Base-by-base conservation (phyloP, 1,284 basidiomycete species). In the Vanrija sp. region DNA sequence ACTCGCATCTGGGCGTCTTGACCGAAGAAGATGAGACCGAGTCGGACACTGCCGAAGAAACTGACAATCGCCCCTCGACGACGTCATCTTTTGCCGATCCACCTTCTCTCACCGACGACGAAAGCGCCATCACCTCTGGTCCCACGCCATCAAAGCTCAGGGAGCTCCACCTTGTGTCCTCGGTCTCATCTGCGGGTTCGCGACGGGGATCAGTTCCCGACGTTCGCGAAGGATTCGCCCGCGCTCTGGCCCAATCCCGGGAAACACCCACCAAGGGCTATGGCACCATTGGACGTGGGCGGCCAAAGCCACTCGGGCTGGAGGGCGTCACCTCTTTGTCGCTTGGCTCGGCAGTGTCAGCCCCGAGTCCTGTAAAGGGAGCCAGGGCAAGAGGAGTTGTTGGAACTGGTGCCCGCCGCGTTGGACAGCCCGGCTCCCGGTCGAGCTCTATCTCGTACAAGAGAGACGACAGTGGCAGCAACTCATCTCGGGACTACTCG, bases 21-120 rank as follows among this genome's bases (percentile, higher is more conserved):
- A 52, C 61, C n/a, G 73, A 73, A 43, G 71, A 70, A 23, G 73
- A 75, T 49, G 73, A 73, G 50, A 67, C 66, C 26, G 72, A 71
- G 48, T 70, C 69, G 9, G 72, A 71, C 15, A 62, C 58, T 9
- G 61, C 45, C 18, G 47, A 43, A 6, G 55, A 44, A 10, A 48
- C 50, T 3, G 54, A 57, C 16, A 21, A n/a, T 15, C 40, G 51
- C 49, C 49, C 15, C 12, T 56, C 54, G 7, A 25, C 43, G 12
- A 46, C 52, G 10, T 50, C 60, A 0, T 53, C 54, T 1, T 45
- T 44, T 1, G 39, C 54, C 3, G 60, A 61, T 21, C 18, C 42
- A 7, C 21, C 47, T 16, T 50, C 40, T 10, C 47, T 42, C 12
- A 46, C 43, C 15, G 47, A 55, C 9, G 54, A 49, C 19, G 34